phyloP scores from a whole-genome alignment of 2,329 filamentous ascomycete species.

The Beauveria medogensis region DNA sequence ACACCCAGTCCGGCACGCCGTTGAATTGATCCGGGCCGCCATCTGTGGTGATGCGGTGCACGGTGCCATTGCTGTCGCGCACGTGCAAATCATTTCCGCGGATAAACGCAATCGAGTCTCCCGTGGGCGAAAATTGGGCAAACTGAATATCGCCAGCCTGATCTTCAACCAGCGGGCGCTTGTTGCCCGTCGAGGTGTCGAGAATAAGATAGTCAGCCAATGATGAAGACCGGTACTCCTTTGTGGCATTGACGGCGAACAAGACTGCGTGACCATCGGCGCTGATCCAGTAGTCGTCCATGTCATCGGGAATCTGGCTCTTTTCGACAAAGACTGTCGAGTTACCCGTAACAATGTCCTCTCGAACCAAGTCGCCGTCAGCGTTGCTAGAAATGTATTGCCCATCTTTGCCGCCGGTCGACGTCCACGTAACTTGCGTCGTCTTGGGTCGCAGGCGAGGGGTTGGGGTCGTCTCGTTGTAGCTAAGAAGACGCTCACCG shows the following conservation, averaged over 20 bases:
- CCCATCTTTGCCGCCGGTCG: conserved; percentile 47
- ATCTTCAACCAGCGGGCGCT: conserved; percentile 47
- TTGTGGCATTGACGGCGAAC: conserved; percentile 57
- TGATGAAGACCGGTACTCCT: conserved; percentile 61
- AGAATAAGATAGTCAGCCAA: conserved; percentile 59
- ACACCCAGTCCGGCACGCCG: conserved; percentile 70
- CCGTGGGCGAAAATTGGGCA: conserved; percentile 50
- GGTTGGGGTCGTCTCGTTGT: conserved; percentile 48
- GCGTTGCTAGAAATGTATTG: conserved; percentile 47
- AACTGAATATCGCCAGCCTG: conserved; percentile 61
- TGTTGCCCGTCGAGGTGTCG: conserved; percentile 48
- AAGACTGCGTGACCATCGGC: conserved; percentile 51
- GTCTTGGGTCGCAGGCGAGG: conserved; percentile 37
- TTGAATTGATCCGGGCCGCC: conserved; percentile 56
- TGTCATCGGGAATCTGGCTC: conserved; percentile 46
- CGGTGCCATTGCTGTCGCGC: conserved; percentile 36
- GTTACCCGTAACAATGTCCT: conserved; percentile 52
- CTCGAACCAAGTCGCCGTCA: conserved; percentile 48
- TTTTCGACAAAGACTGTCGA: conserved; percentile 46
- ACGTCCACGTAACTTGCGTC: conserved; percentile 48
- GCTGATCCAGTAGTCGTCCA: conserved; percentile 53
- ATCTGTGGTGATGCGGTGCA: conserved; percentile 50
- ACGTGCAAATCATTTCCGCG: conserved; percentile 58
- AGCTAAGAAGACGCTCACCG: conserved; percentile 48
- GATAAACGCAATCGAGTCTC: conserved; percentile 57